Base-by-base conservation (phyloP, 202 grass and related monocot genomes). In the Hordeum pubiflorum region DNA sequence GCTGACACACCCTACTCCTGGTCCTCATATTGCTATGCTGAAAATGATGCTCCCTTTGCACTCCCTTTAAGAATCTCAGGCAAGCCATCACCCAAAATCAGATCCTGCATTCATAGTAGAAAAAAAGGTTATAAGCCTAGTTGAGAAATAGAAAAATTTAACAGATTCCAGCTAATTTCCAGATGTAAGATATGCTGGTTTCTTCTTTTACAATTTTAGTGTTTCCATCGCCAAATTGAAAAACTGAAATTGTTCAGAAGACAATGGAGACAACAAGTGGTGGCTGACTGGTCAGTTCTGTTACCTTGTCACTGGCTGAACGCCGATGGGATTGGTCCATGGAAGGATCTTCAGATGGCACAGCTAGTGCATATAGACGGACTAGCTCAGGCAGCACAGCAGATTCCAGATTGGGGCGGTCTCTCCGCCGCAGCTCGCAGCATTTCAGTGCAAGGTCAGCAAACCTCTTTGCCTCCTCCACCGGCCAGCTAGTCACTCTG, bases 381-480 rank as follows among this genome's bases (percentile, higher is more conserved):
- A 59, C 55, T 12, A 97, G 75, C 79, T 91, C 88, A 6, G 88
- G 93, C 71, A 93, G 66, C 27, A 97, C 83, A 21, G 86, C 81
- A 4, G 81, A 83, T 78, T 86, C 93, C 41, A 97, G 82, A 39
- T 93, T 86, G 0, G 93, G 84, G 43, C 93, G 93, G 36, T 97
- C 91, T 74, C 80, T 87, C 63, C 79, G 83, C 65, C 90, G 76
- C 78, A 97, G 58, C 84, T 97, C 93, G 38, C 88, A 90, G 82
- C 93, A 97, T 80, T 87, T 97, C 15, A 97, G 84, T 38, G 93
- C 84, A 32, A 97, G 66, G 72, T 91, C 86, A 7, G 81, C 88
- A 58, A 97, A 59, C 60, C 68, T 79, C 44, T 56, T 74, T 10
- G 91, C 76, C 84, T 86, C 88, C 74, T 84, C 60, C 86, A 86